Evolutionary conservation across 768 basidiomycete species (phyloP).

Genomic region (Mrakia frigida): DNA sequence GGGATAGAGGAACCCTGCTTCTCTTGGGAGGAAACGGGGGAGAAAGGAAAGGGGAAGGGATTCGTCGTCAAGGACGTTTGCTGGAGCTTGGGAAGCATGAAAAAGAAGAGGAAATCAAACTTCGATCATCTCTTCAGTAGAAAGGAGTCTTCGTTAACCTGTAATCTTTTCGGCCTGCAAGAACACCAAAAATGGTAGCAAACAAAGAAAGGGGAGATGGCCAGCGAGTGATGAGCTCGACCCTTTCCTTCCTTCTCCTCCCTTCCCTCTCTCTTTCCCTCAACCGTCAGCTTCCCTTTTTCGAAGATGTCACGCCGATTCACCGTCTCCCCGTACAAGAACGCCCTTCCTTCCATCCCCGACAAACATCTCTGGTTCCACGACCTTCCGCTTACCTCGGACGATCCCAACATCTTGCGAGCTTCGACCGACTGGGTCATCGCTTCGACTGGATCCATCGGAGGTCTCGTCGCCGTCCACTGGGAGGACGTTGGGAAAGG

Average conservation of each 20-base stretch:
- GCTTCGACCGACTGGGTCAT: constrained; percentile 1
- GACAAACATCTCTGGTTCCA: neutral
- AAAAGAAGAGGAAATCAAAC: no score
- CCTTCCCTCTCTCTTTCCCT: neutral
- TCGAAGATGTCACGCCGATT: constrained; percentile 22
- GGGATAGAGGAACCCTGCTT: no score
- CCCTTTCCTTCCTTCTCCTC: neutral
- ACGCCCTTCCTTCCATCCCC: constrained; percentile 20
- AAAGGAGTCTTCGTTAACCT: no score
- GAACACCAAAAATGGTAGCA: no score
- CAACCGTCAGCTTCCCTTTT: neutral
- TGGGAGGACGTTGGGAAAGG: constrained; percentile 21
- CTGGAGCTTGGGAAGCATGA: no score
- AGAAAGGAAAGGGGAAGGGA: no score
- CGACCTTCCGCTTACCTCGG: constrained; percentile 5
- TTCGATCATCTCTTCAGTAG: no score
- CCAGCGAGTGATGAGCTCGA: neutral
- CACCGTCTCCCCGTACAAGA: constrained; percentile 21
- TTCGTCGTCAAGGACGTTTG: no score
- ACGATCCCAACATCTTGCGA: neutral
- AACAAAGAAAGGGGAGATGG: neutral
- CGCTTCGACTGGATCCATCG: constrained; percentile 15
- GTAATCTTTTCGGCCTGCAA: no score
- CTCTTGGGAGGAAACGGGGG: no score
- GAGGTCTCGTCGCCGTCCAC: constrained; percentile 3